phyloP scores from a whole-genome alignment of 2,329 filamentous ascomycete genomes.

The Colletotrichum sansevieriae region DNA sequence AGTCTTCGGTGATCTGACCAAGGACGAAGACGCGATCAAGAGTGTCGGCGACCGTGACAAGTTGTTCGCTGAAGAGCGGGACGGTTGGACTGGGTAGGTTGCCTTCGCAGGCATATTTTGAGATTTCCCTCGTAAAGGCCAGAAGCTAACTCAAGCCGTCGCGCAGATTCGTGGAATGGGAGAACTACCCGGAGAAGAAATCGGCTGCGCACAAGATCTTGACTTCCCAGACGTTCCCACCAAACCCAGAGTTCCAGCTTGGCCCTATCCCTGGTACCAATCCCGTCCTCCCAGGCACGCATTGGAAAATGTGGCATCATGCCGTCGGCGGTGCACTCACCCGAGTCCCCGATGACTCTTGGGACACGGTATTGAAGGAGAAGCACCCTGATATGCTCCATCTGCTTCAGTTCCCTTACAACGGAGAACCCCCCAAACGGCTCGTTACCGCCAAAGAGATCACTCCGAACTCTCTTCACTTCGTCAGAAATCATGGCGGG shows the following conservation, averaged over 20 bases:
- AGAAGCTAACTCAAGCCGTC: not conserved
- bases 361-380: slow-evolving; percentile 67
- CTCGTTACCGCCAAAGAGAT: slow-evolving; percentile 67
- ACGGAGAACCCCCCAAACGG: slow-evolving; percentile 71
- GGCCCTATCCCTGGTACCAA: slow-evolving; percentile 68
- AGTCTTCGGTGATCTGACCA: slow-evolving; percentile 49
- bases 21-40: slow-evolving; percentile 57
- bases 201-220: slow-evolving; percentile 67
- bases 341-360: slow-evolving; percentile 68
- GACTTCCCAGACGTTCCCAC: slow-evolving; percentile 45
- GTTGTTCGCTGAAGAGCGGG: slow-evolving; percentile 47
- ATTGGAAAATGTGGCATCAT: slow-evolving; percentile 71
- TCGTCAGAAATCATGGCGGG: slow-evolving; percentile 79
- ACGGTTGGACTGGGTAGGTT: slow-evolving; percentile 52
- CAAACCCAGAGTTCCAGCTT: slow-evolving; percentile 68
- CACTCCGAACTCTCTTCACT: slow-evolving; percentile 71
- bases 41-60: slow-evolving; percentile 53
- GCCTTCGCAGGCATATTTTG: no score
- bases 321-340: slow-evolving; percentile 57
- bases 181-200: slow-evolving; percentile 77
- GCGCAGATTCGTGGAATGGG: slow-evolving; percentile 74
- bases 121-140: no score
- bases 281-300: slow-evolving; percentile 66
- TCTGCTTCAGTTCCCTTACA: slow-evolving; percentile 73
- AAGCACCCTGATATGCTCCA: slow-evolving; percentile 73